These are phyloP conservation scores for Pyrenula aspistea DNA, from an alignment of 495 filamentous ascomycete genomes.

Conservation along the genomic window DNA sequence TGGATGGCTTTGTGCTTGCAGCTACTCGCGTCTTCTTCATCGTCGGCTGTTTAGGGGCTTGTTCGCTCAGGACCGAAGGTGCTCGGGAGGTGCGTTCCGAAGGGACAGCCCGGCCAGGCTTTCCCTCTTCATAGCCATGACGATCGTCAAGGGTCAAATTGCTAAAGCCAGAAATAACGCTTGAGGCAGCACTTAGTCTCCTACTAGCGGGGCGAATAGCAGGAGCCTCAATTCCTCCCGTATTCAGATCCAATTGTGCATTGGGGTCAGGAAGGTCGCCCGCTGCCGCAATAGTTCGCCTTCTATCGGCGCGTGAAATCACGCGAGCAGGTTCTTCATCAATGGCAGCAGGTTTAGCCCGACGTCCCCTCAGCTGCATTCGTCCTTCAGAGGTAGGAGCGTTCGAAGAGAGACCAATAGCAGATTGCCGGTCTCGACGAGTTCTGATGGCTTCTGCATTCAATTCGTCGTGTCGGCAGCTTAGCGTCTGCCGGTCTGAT, in stretches of 20 bases:
- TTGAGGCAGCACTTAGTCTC: conserved; percentile 20
- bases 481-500: conserved; percentile 51
- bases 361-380: conserved; percentile 65
- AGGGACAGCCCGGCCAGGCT: conserved; percentile 4
- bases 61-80: conserved; percentile 11
- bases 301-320: conserved; percentile 36
- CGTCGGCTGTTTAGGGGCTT: conserved; percentile 6
- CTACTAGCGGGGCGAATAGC: conserved; percentile 18
- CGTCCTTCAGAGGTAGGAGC: conserved; percentile 36
- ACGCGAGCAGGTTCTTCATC: conserved; percentile 41
- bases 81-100: conserved; percentile 8
- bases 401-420: conserved; percentile 17
- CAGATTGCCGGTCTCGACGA: conserved; percentile 47
- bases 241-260: neutral
- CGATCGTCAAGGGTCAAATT: conserved; percentile 2
- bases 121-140: conserved; percentile 8
- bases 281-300: conserved; percentile 54
- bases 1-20: conserved; percentile 4
- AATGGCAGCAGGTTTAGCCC: conserved; percentile 40
- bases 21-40: conserved; percentile 34
- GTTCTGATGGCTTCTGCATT: conserved; percentile 49
- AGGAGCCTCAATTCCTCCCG: neutral
- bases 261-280: conserved; percentile 25
- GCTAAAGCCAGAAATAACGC: conserved; percentile 7
- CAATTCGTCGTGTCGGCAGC: conserved; percentile 65